phyloP scores from a whole-genome alignment of 1,139 yeast genomes.

The Debaryomyces psychrophilus region DNA sequence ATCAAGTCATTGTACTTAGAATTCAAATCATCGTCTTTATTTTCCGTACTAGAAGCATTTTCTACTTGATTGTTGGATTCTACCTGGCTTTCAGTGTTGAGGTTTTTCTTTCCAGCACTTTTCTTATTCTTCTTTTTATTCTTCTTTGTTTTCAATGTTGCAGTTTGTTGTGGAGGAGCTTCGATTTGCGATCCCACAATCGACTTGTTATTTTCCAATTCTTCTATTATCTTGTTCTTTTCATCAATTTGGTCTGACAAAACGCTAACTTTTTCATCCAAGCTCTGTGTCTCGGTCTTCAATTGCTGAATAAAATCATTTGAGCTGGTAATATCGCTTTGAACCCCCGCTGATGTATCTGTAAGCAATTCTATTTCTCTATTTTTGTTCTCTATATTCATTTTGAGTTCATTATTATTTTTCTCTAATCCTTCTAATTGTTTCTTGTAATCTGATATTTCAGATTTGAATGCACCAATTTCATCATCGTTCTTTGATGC shows the following conservation, averaged over 20 bases:
- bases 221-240: conserved; percentile 6
- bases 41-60: not conserved
- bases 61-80: not conserved
- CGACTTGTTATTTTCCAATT: conserved; percentile 10
- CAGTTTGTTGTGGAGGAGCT: not conserved
- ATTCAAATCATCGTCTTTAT: not conserved
- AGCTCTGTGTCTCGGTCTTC: conserved; percentile 9
- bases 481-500: not conserved
- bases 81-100: not conserved
- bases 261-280: conserved; percentile 1
- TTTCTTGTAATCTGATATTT: conserved; percentile 6
- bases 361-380: not conserved
- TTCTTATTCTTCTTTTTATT: conserved; percentile 19
- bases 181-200: not conserved
- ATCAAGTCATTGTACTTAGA: not conserved
- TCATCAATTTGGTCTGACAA: conserved; percentile 9
- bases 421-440: not conserved
- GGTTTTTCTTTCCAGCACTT: not conserved
- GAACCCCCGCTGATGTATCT: not conserved
- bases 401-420: not conserved
- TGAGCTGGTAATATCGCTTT: not conserved
- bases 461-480: not conserved
- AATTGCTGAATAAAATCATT: conserved; percentile 1
- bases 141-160: conserved; percentile 14
- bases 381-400: conserved; percentile 4